A percentile compares a stretch with the other conserved stretches of the same genome.
These are phyloP conservation scores for Gryganskiella cystojenkinii DNA, from an alignment of 192 early-diverging fungal genomes.

Conservation along the genomic window DNA sequence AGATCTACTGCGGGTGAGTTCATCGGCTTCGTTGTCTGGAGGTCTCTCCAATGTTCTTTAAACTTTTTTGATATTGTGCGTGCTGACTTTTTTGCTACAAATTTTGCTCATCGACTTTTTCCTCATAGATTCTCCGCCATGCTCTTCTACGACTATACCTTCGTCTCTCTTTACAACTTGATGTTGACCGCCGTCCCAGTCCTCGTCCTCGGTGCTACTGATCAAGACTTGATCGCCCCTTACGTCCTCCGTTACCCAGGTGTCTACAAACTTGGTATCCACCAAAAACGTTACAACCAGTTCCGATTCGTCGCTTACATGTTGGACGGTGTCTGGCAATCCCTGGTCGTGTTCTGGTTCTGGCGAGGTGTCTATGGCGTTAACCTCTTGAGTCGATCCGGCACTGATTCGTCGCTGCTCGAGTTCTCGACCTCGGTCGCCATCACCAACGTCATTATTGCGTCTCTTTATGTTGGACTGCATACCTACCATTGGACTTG, in stretches of 20 bases:
- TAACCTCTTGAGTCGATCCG: slow-evolving; percentile 17
- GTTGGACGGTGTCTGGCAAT: slow-evolving; percentile 93
- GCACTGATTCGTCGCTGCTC: slow-evolving; percentile 54
- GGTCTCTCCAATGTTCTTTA: background rate
- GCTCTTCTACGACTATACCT: slow-evolving; percentile 94
- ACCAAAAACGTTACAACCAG: slow-evolving; percentile 84
- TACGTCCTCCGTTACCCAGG: slow-evolving; percentile 67
- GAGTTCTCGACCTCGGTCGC: slow-evolving; percentile 87
- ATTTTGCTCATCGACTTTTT: background rate
- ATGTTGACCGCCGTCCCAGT: slow-evolving; percentile 78
- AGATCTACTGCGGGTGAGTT: slow-evolving; percentile 86
- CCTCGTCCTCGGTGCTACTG: slow-evolving; percentile 69
- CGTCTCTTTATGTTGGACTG: slow-evolving; percentile 82
- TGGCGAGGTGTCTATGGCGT: slow-evolving; percentile 71
- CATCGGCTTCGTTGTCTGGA: too few relatives aligned
- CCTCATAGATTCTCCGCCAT: slow-evolving; percentile 77
- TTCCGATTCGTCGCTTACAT: slow-evolving; percentile 89
- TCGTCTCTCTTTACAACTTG: slow-evolving; percentile 90
- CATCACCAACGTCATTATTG: slow-evolving; percentile 79
- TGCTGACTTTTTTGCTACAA: background rate
- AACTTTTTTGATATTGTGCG: background rate
- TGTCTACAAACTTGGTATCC: slow-evolving; percentile 88
- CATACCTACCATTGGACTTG: slow-evolving; percentile 91
- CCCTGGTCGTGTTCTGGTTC: slow-evolving; percentile 85
- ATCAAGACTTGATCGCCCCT: slow-evolving; percentile 75